These are phyloP conservation scores for Escallonia rubra DNA, from an alignment of 129 eudicot species.

Conservation along the genomic window DNA sequence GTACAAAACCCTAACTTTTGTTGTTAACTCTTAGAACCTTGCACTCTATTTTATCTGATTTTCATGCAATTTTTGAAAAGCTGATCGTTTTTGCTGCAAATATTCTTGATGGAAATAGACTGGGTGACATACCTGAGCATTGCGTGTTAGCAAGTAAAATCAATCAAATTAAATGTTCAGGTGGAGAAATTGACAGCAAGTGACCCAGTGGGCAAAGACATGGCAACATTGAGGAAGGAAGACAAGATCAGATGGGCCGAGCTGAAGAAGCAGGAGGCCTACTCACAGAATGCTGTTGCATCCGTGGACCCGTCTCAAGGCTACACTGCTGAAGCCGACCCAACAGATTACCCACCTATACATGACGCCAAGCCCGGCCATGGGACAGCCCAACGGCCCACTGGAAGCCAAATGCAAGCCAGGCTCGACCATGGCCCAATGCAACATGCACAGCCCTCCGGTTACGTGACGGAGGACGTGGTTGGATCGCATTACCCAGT, in stretches of 20 bases:
- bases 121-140: too few relatives aligned
- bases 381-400: too few relatives aligned
- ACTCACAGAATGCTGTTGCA: constrained; percentile 41
- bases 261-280: constrained; percentile 40
- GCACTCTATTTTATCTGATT: not conserved
- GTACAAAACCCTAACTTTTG: not conserved
- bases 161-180: not conserved
- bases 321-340: constrained; percentile 25
- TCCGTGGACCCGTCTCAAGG: constrained; percentile 8
- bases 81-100: too few relatives aligned
- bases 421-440: too few relatives aligned
- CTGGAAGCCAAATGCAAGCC: too few relatives aligned
- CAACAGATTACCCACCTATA: not conserved
- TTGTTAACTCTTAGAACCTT: not conserved
- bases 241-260: constrained; percentile 43
- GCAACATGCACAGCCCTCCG: not conserved
- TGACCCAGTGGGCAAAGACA: constrained; percentile 41
- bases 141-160: too few relatives aligned
- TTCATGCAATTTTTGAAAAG: not conserved
- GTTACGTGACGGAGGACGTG: not conserved
- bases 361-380: not conserved
- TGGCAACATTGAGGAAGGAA: constrained; percentile 48
- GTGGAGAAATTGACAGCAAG: constrained; percentile 41
- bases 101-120: too few relatives aligned
- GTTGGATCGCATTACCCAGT: not conserved